Conservation (phyloP, 495 filamentous ascomycete species). For the Articulospora tetracladia region DNA sequence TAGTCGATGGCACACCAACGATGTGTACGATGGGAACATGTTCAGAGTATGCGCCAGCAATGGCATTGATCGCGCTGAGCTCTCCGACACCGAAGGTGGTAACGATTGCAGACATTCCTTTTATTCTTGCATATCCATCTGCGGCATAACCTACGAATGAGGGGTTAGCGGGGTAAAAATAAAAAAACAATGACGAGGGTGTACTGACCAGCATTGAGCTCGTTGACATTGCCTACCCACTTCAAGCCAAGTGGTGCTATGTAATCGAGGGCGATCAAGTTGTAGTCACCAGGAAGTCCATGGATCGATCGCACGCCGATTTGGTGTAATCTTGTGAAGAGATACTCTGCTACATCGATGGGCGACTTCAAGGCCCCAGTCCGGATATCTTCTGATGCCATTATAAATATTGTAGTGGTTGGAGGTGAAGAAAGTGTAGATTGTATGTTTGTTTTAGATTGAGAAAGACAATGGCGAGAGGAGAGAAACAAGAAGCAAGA, state of each 20-base stretch:
- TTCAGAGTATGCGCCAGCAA: conserved; percentile 72
- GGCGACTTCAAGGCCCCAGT: conserved; percentile 34
- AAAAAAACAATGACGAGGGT: not conserved
- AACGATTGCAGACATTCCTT: conserved; percentile 66
- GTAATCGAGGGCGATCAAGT: conserved; percentile 65
- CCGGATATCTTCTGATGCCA: conserved; percentile 19
- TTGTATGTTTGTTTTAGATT: not conserved
- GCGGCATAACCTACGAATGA: conserved; percentile 62
- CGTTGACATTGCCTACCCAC: conserved; percentile 80
- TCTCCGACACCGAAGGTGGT: conserved; percentile 84
- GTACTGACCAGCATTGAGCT: conserved; percentile 69
- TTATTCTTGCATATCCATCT: conserved; percentile 75
- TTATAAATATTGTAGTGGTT: not conserved
- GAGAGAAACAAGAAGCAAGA: not conserved
- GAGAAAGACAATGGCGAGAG: not conserved
- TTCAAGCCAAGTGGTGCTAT: conserved; percentile 56
- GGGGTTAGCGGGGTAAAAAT: not conserved
- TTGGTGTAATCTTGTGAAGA: conserved; percentile 66
- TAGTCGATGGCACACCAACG: conserved; percentile 64
- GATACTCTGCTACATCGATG: conserved; percentile 53
- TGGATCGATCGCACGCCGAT: conserved; percentile 65
- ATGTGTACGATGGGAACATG: conserved; percentile 78
- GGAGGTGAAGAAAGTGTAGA: not conserved
- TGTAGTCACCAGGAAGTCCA: conserved; percentile 74
- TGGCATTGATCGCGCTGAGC: conserved; percentile 68